Evolutionary conservation across 768 basidiomycete genomes (phyloP).

Genomic region (Trametes gibbosa): DNA sequence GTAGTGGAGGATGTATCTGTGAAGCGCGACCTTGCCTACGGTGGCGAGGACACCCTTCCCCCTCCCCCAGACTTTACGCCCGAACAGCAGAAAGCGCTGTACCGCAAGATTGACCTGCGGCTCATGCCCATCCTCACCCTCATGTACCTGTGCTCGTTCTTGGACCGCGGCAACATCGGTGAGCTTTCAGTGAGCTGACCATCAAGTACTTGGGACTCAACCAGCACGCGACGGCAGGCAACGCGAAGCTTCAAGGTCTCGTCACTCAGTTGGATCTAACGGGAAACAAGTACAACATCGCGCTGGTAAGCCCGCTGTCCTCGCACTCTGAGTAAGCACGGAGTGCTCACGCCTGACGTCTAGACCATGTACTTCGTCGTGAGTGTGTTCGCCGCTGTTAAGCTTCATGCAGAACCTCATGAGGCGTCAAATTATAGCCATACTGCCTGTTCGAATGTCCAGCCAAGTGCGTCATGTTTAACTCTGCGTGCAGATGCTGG

Average conservation of each 20-base stretch:
- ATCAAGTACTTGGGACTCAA: not conserved
- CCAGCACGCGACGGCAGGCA: conserved; percentile 12
- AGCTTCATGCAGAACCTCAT: not conserved
- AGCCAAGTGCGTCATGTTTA: not conserved
- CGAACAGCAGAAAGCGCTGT: conserved; percentile 36
- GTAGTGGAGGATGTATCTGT: conserved; percentile 1
- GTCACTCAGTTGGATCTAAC: conserved; percentile 50
- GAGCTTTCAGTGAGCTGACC: too few species aligned
- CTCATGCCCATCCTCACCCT: conserved; percentile 34
- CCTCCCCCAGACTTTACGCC: conserved; percentile 20
- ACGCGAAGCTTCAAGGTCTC: conserved; percentile 43
- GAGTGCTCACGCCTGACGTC: not conserved
- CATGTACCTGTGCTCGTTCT: conserved; percentile 32
- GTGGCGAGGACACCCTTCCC: conserved; percentile 7
- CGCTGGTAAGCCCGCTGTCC: conserved; percentile 42
- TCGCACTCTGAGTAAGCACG: not conserved
- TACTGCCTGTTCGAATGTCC: conserved; percentile 11
- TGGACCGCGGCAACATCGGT: conserved; percentile 32
- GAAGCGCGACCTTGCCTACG: conserved; percentile 6
- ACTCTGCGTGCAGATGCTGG: too few species aligned
- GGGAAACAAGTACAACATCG: conserved; percentile 63
- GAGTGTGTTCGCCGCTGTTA: conserved; percentile 21
- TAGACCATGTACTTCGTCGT: conserved; percentile 73
- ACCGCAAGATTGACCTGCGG: conserved; percentile 29
- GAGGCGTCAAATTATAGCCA: not conserved